Conservation (phyloP, 805 yeast genomes). For the Spathaspora arborariae region DNA sequence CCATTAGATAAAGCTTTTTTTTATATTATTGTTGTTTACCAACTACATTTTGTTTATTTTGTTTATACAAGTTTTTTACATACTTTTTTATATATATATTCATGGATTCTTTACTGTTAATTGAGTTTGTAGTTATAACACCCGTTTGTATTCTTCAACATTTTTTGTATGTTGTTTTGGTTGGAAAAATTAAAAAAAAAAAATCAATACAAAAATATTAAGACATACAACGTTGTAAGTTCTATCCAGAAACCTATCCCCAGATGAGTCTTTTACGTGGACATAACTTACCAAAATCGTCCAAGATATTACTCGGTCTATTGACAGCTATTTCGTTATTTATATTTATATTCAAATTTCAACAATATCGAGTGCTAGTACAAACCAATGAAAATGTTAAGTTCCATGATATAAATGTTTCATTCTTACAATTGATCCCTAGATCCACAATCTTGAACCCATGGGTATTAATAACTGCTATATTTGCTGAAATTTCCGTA, state of each 20-base stretch:
- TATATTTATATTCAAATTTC: constrained; percentile 40
- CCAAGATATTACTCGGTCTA: constrained; percentile 40
- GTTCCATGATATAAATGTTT: constrained; percentile 46
- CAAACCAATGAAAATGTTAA: constrained; percentile 12
- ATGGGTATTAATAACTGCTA: constrained; percentile 59
- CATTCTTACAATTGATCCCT: constrained; percentile 64
- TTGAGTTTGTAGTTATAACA: neutral
- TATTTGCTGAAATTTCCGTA: constrained; percentile 58
- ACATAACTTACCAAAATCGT: constrained; percentile 40
- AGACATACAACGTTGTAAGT: too few relatives aligned
- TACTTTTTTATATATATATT: constrained; percentile 1
- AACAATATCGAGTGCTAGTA: constrained; percentile 18
- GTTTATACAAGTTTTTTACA: neutral
- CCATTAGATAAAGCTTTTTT: constrained; percentile 36
- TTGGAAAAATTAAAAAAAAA: too few relatives aligned
- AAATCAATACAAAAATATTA: too few relatives aligned
- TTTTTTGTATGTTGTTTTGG: too few relatives aligned
- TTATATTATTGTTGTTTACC: constrained; percentile 24
- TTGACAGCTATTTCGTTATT: constrained; percentile 38
- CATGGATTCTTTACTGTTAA: constrained; percentile 1
- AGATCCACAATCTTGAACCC: constrained; percentile 51
- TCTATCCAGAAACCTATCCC: too few relatives aligned
- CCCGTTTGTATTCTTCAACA: too few relatives aligned
- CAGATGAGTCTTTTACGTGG: constrained; percentile 8
- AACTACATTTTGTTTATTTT: constrained; percentile 1